A percentile compares a stretch with the other conserved stretches of the same genome.
Evolutionary conservation across 352 stramenopile species (phyloP).

Genomic region (Ochromonadaceae sp.): DNA sequence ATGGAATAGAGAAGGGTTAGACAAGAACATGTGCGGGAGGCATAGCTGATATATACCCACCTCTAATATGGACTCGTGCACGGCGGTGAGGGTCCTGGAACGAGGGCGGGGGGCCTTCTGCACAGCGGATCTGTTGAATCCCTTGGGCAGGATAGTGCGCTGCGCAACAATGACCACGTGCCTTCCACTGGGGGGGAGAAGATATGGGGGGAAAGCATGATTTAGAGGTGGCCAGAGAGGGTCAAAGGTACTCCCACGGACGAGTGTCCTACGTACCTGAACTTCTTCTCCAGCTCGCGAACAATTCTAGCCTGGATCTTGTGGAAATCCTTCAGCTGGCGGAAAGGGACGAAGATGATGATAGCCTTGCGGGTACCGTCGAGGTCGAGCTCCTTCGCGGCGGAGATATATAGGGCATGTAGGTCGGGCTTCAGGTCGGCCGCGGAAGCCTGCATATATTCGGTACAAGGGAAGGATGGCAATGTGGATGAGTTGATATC

Average conservation of each 20-base stretch:
- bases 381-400: conserved; percentile 95
- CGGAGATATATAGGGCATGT: conserved; percentile 93
- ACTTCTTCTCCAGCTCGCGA: conserved; percentile 99
- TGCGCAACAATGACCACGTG: conserved; percentile 98
- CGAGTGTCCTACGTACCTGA: too few species aligned
- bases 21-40: background rate
- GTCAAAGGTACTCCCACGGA: too few species aligned
- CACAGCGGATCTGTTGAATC: conserved; percentile 81
- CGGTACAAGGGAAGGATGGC: background rate
- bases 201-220: too few species aligned
- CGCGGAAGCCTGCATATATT: conserved; percentile 56
- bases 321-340: conserved; percentile 89
- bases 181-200: conserved; percentile 42
- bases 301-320: conserved; percentile 96
- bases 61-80: conserved; percentile 98
- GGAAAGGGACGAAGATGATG: conserved; percentile 96
- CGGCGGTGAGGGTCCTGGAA: conserved; percentile 89
- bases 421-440: conserved; percentile 94
- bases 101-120: conserved; percentile 80
- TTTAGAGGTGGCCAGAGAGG: too few species aligned
- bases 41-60: conserved; percentile 30
- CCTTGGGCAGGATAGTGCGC: conserved; percentile 96
- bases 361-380: conserved; percentile 72
- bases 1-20: conserved; percentile 27
- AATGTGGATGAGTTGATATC: background rate